A percentile compares a stretch with the other conserved stretches of the same genome.
Conservation (phyloP, 2,329 filamentous ascomycete species). For the Ascochyta clinopodiicola region DNA sequence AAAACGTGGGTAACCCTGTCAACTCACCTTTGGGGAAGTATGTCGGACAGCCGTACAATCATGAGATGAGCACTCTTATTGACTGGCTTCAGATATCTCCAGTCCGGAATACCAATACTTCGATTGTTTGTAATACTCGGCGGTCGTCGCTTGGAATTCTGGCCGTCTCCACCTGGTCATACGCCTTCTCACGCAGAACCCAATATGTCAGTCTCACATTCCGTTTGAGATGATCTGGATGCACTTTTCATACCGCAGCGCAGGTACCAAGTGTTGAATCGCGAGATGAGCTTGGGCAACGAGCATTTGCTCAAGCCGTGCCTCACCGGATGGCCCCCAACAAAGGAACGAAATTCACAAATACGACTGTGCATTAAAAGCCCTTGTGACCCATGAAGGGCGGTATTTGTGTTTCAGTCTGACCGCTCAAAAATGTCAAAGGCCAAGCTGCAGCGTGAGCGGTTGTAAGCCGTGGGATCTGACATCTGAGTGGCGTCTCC, state of each 20-base stretch:
- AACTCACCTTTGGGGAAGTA: neutral
- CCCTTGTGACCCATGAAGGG: slow-evolving; percentile 18
- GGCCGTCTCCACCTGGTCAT: neutral
- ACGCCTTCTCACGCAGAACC: neutral
- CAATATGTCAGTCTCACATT: neutral
- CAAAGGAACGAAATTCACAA: slow-evolving; percentile 26
- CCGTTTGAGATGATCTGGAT: neutral
- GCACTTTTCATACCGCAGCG: neutral
- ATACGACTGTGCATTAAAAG: slow-evolving; percentile 18
- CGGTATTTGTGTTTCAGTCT: slow-evolving; percentile 39
- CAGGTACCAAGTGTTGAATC: neutral
- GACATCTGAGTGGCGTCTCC: slow-evolving; percentile 10
- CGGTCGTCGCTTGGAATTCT: neutral
- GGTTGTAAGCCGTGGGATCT: slow-evolving; percentile 25
- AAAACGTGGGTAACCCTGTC: slow-evolving; percentile 41
- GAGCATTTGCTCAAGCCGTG: slow-evolving; percentile 21
- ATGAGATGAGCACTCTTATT: neutral
- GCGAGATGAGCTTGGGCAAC: neutral
- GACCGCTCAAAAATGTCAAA: slow-evolving; percentile 34
- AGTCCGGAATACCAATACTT: neutral
- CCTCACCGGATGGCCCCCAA: slow-evolving; percentile 29
- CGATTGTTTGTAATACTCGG: neutral
- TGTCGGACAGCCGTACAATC: neutral
- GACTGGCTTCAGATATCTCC: neutral
- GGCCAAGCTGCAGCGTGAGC: slow-evolving; percentile 28